Evolutionary conservation across 257 asterid genomes (phyloP), one percentile per base, ranked within the genome.

Genomic region (Solanum acaule): DNA sequence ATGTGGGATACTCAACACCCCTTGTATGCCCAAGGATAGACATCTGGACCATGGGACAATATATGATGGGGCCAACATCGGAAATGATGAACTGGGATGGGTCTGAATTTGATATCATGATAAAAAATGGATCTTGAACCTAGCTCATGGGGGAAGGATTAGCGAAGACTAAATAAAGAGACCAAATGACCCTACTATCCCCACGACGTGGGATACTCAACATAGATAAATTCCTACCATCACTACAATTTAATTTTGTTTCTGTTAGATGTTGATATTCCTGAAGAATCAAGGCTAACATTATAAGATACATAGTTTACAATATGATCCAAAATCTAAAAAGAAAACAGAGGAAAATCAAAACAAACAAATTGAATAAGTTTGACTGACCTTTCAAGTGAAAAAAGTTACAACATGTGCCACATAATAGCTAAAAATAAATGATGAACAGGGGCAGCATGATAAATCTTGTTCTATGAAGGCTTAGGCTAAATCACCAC

Each of bases 401-500:
- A 29, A 46, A 81, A 23, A 81, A 81, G 86, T 81, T 29, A 18
- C 86, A 81, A 25, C 85, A 82, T 49, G 29, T n/a, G n/a, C n/a
- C n/a, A n/a, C 68, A 81, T 46, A 29, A 2, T 29, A 8, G 86
- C 42, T 29, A 68, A 68, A 46, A 29, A 42, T 16, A 29, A 81
- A 10, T 49, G 68, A 49, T 29, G 29, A 29, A 16, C 31, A 18
- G 44, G 29, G 44, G 42, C 31, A 22, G 31, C 20, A 82, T 5
- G 37, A 49, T 16, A 82, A 33, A 49, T 46, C 29, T 49, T 49
- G 86, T 33, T 49, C 70, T 82, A 31, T 29, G 52, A 79, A 88
- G 84, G 81, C 82, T 88, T 77, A 91, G 8, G 71, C 87, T 27
- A 87, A 83, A 81, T 87, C 87, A 33, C 92, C 92, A 44, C 92